phyloP scores from a whole-genome alignment of 2,329 filamentous ascomycete genomes.

The Neopestalotiopsis sp. region DNA sequence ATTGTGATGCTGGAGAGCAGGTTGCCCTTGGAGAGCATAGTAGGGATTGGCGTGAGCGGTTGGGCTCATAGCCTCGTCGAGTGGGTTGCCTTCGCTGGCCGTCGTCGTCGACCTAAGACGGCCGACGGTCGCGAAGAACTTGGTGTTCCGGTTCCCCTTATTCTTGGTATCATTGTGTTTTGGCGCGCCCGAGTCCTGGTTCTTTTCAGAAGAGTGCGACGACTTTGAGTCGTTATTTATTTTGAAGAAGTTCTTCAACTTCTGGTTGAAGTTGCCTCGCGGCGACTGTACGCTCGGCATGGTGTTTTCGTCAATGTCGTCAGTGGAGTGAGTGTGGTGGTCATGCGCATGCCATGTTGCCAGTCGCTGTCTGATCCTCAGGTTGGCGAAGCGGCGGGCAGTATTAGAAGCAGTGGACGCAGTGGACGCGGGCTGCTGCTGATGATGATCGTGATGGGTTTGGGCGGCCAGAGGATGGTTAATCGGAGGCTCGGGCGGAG shows the following conservation, averaged over 20 bases:
- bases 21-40: conserved; percentile 94
- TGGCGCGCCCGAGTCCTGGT: conserved; percentile 31
- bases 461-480: conserved; percentile 14
- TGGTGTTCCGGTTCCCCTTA: conserved; percentile 76
- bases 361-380: conserved; percentile 39
- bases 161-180: conserved; percentile 68
- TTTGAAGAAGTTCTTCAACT: conserved; percentile 74
- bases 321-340: conserved; percentile 23
- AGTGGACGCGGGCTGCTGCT: not conserved
- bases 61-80: conserved; percentile 88
- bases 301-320: conserved; percentile 23
- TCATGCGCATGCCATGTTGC: conserved; percentile 41
- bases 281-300: conserved; percentile 62
- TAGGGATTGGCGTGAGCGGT: conserved; percentile 96
- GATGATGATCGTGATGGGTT: conserved; percentile 3
- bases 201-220: conserved; percentile 40
- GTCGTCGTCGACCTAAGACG: conserved; percentile 90
- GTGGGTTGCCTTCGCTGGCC: conserved; percentile 87
- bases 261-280: conserved; percentile 68
- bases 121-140: conserved; percentile 84
- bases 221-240: conserved; percentile 55
- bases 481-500: conserved; percentile 16
- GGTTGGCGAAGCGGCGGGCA: conserved; percentile 24
- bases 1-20: conserved; percentile 91
- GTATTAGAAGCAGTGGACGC: not conserved